phyloP scores from a whole-genome alignment of 441 rosid genomes.

The Monsonia emarginata region DNA sequence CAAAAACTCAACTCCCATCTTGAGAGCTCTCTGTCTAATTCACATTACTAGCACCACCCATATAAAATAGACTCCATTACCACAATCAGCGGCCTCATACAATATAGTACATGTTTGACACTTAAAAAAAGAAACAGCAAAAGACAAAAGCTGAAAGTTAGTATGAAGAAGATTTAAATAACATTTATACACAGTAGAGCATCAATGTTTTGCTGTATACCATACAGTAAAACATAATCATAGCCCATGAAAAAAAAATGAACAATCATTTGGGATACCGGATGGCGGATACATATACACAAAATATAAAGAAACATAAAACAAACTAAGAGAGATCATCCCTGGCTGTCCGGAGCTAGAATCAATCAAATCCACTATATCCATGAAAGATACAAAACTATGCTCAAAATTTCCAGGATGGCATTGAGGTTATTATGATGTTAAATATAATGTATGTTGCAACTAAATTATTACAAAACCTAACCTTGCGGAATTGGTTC shows the following conservation, averaged over 20 bases:
- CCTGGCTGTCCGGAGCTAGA: background rate
- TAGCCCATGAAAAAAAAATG: background rate
- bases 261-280: background rate
- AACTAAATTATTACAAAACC: constrained; percentile 20
- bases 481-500: constrained; percentile 83
- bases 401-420: background rate
- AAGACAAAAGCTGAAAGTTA: background rate
- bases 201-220: background rate
- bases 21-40: background rate
- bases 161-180: background rate
- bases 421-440: background rate
- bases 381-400: background rate
- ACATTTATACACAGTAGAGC: background rate
- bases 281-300: background rate
- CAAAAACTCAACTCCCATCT: constrained; percentile 5
- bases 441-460: constrained; percentile 1
- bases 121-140: background rate
- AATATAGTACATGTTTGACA: background rate
- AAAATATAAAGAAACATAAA: background rate
- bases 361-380: background rate
- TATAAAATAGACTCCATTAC: background rate
- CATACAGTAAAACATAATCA: background rate
- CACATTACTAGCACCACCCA: background rate
- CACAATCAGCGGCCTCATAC: background rate
- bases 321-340: background rate